Conservation (phyloP, 2,329 filamentous ascomycete genomes). For the Ceratocystiopsis sp. region DNA sequence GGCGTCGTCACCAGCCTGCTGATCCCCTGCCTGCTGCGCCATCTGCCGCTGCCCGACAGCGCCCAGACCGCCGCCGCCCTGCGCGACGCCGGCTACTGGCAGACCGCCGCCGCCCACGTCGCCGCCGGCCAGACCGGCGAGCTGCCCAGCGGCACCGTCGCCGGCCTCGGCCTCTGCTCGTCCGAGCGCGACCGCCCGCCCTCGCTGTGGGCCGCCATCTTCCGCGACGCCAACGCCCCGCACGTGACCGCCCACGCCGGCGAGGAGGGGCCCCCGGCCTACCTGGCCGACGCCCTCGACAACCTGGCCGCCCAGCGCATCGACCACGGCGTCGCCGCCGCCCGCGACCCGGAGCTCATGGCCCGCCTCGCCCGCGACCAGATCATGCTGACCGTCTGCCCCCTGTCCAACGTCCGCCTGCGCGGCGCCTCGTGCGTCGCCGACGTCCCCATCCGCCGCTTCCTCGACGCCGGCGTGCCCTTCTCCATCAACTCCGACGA, state of each 20-base stretch:
- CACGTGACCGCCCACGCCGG: constrained; percentile 57
- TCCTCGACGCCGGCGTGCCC: constrained; percentile 44
- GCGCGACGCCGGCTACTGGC: constrained; percentile 25
- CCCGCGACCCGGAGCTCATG: constrained; percentile 42
- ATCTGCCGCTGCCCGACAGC: constrained; percentile 46
- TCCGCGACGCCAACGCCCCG: constrained; percentile 30
- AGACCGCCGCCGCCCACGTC: constrained; percentile 3
- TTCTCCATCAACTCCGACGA: constrained; percentile 64
- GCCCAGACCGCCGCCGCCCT: constrained; percentile 26
- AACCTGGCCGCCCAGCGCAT: constrained; percentile 46
- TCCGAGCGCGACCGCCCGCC: constrained; percentile 23
- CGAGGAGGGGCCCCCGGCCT: constrained; percentile 54
- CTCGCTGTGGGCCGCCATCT: constrained; percentile 42
- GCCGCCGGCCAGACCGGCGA: too few species aligned
- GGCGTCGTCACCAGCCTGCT: constrained; percentile 43
- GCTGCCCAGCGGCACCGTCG: constrained; percentile 6
- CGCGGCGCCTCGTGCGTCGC: constrained; percentile 34
- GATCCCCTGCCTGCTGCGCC: constrained; percentile 56
- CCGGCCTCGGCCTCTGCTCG: constrained; percentile 15
- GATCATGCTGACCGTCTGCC: constrained; percentile 54
- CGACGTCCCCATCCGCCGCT: constrained; percentile 42
- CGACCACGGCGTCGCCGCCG: constrained; percentile 55
- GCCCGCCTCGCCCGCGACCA: constrained; percentile 36
- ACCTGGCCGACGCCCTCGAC: constrained; percentile 47
- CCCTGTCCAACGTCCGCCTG: constrained; percentile 53